These are phyloP conservation scores for Grifola frondosa DNA, from an alignment of 1,284 basidiomycete genomes.

Conservation along the genomic window DNA sequence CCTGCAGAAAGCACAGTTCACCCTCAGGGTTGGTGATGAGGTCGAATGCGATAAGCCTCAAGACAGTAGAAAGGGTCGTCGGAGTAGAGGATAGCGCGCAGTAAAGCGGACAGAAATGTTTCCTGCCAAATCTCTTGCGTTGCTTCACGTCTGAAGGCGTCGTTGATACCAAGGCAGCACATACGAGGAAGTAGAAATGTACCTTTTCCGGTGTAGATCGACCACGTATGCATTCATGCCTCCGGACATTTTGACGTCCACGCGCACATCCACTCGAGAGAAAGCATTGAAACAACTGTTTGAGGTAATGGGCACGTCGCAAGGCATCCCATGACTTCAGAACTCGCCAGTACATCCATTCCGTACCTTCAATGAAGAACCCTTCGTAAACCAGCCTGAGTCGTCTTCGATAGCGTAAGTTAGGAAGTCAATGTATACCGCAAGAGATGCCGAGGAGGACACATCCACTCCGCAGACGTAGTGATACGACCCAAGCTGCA, in stretches of 20 bases:
- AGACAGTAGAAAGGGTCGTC: conserved; percentile 91
- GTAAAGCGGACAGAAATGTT: conserved; percentile 89
- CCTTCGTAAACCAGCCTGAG: conserved; percentile 91
- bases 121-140: conserved; percentile 95
- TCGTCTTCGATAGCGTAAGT: conserved; percentile 92
- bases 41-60: conserved; percentile 92
- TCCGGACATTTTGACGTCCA: conserved; percentile 97
- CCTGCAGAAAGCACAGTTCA: conserved; percentile 87
- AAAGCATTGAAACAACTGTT: conserved; percentile 96
- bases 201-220: conserved; percentile 91
- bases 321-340: background rate
- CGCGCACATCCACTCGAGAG: conserved; percentile 91
- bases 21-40: conserved; percentile 88
- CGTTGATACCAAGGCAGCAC: too few species aligned
- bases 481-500: conserved; percentile 87
- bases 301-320: background rate
- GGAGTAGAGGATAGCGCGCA: conserved; percentile 90
- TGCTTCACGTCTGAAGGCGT: conserved; percentile 72
- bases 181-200: conserved; percentile 26
- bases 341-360: conserved; percentile 91
- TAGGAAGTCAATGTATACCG: conserved; percentile 96
- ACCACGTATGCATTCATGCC: conserved; percentile 93
- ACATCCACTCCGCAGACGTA: conserved; percentile 95
- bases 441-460: conserved; percentile 92
- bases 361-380: conserved; percentile 83